Evolutionary conservation across 1,284 basidiomycete genomes (phyloP).

Genomic region (Rugosomyces carneus): DNA sequence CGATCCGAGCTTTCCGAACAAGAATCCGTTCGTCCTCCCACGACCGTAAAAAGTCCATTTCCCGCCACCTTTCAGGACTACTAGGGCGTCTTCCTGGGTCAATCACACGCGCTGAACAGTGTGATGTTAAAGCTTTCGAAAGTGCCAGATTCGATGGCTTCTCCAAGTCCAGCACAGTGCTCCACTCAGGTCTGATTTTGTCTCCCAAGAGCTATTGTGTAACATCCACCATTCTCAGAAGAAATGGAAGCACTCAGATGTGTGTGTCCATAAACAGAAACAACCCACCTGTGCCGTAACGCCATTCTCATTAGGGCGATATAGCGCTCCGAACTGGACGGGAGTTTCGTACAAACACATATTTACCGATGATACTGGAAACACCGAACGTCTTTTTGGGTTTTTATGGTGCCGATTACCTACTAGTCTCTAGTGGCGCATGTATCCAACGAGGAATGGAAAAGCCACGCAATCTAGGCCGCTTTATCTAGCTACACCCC

Average conservation of each 20-base stretch:
- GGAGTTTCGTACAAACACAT: background rate
- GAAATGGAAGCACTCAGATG: background rate
- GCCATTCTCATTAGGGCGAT: no score
- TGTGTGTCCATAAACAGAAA: background rate
- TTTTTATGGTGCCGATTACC: background rate
- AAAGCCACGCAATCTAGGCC: background rate
- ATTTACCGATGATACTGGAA: background rate
- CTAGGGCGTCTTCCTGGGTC: background rate
- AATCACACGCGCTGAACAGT: background rate
- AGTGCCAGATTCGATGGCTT: background rate
- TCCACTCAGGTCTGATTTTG: background rate
- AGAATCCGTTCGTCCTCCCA: background rate
- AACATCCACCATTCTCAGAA: background rate
- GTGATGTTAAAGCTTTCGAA: background rate
- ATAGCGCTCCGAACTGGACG: background rate
- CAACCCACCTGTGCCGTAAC: background rate
- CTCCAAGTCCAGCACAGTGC: background rate
- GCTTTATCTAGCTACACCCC: background rate
- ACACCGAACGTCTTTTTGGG: background rate
- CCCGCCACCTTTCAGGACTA: background rate
- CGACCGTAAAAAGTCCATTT: no score
- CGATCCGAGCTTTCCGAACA: constrained; percentile 10
- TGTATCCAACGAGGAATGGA: background rate
- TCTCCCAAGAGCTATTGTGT: background rate
- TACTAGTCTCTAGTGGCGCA: background rate